These are phyloP conservation scores for Daldinia bambusicola DNA, from an alignment of 495 filamentous ascomycete genomes.

Conservation along the genomic window DNA sequence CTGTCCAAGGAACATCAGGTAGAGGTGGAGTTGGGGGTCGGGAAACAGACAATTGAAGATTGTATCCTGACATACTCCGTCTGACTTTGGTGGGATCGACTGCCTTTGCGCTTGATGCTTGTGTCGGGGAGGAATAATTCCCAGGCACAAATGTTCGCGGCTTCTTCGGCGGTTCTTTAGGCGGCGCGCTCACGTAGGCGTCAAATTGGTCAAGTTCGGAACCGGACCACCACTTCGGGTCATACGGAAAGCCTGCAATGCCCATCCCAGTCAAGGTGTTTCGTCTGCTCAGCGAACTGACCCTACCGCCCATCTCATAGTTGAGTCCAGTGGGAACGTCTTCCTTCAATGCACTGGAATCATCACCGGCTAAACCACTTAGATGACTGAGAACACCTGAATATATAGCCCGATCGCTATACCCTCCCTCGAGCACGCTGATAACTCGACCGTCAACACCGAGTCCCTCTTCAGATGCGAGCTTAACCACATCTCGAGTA, in stretches of 20 bases:
- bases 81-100: conserved; percentile 49
- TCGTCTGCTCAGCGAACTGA: conserved; percentile 52
- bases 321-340: conserved; percentile 55
- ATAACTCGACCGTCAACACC: conserved; percentile 84
- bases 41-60: conserved; percentile 28
- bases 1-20: conserved; percentile 84
- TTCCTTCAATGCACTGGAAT: conserved; percentile 52
- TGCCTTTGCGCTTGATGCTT: conserved; percentile 50
- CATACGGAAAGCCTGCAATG: conserved; percentile 58
- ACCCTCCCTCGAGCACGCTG: conserved; percentile 94
- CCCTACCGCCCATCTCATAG: conserved; percentile 64
- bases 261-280: conserved; percentile 47
- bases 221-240: conserved; percentile 81
- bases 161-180: conserved; percentile 58
- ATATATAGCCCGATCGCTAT: conserved; percentile 88
- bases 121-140: conserved; percentile 70
- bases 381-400: conserved; percentile 91
- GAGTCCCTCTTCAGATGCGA: conserved; percentile 83
- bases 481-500: conserved; percentile 80
- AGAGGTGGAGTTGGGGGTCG: conserved; percentile 69
- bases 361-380: conserved; percentile 73
- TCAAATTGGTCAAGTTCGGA: conserved; percentile 73
- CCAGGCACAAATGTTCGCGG: conserved; percentile 64
- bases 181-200: conserved; percentile 59
- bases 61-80: conserved; percentile 43